These are phyloP conservation scores for Cicer chorassanicum DNA, from an alignment of 306 rosid genomes.

Conservation along the genomic window DNA sequence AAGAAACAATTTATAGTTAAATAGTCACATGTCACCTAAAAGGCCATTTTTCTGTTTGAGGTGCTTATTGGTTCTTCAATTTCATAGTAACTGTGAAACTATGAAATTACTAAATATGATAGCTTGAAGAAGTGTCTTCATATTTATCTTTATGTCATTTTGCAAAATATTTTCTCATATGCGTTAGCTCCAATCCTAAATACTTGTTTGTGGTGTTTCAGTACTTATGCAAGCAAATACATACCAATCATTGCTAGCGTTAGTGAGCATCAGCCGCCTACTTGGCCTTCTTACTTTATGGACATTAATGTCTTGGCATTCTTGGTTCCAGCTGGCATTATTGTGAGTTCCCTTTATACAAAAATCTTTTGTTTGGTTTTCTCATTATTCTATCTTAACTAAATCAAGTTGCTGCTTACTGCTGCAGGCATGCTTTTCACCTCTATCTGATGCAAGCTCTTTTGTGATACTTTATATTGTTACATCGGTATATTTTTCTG, in stretches of 20 bases:
- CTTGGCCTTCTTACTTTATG: constrained; percentile 99
- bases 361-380: constrained; percentile 18
- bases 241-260: constrained; percentile 99
- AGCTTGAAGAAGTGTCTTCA: constrained; percentile 20
- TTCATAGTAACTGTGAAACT: constrained; percentile 19
- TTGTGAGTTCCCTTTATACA: constrained; percentile 58
- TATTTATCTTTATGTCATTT: constrained; percentile 22
- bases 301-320: constrained; percentile 98
- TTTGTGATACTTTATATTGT: constrained; percentile 87
- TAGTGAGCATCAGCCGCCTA: constrained; percentile 99
- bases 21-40: neutral
- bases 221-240: constrained; percentile 99
- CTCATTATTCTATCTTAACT: constrained; percentile 9
- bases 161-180: constrained; percentile 25
- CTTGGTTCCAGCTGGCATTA: constrained; percentile 97
- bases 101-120: neutral
- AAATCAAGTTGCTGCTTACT: constrained; percentile 46
- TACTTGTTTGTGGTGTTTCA: constrained; percentile 51
- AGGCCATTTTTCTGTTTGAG: constrained; percentile 27
- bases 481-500: constrained; percentile 91
- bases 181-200: constrained; percentile 21
- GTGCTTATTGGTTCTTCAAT: constrained; percentile 35
- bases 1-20: constrained; percentile 19
- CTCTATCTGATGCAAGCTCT: constrained; percentile 95
- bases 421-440: constrained; percentile 90